phyloP scores from a whole-genome alignment of 495 filamentous ascomycete genomes.

The Penicillium angulare region DNA sequence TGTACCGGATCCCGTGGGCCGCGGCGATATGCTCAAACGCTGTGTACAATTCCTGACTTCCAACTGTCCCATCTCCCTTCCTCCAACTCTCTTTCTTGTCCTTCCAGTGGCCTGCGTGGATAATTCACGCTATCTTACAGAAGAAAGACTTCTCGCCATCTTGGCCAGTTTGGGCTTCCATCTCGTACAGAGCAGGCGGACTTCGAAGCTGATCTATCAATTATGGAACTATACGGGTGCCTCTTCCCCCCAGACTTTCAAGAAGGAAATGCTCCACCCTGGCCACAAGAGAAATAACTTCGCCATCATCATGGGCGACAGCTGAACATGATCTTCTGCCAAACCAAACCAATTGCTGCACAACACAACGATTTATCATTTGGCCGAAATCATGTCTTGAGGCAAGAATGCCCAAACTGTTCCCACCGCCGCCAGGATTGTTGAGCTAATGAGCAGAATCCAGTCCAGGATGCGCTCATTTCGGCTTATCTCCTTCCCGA shows the following conservation, averaged over 20 bases:
- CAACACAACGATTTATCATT: no score
- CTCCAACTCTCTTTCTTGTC: conserved; percentile 88
- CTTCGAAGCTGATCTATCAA: conserved; percentile 84
- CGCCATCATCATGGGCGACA: conserved; percentile 60
- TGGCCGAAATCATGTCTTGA: conserved; percentile 49
- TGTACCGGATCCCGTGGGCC: conserved; percentile 68
- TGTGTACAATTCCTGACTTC: conserved; percentile 51
- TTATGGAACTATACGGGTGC: conserved; percentile 62
- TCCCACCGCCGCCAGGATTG: conserved; percentile 67
- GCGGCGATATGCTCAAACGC: conserved; percentile 86
- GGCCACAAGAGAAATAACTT: conserved; percentile 86
- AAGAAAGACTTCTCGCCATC: conserved; percentile 66
- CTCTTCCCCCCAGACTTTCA: conserved; percentile 40
- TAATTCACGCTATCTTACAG: conserved; percentile 89
- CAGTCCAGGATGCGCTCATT: conserved; percentile 66
- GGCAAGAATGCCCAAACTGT: conserved; percentile 90
- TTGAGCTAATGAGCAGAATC: conserved; percentile 66
- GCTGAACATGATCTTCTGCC: no score
- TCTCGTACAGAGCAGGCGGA: conserved; percentile 63
- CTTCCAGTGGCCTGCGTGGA: conserved; percentile 83
- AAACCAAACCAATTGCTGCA: no score
- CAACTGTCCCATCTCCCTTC: conserved; percentile 22
- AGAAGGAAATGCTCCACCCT: conserved; percentile 72
- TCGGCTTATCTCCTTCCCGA: conserved; percentile 69
- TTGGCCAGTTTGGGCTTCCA: conserved; percentile 76